Evolutionary conservation across 805 yeast genomes (phyloP).

Genomic region (Suhomyces canberraensis): DNA sequence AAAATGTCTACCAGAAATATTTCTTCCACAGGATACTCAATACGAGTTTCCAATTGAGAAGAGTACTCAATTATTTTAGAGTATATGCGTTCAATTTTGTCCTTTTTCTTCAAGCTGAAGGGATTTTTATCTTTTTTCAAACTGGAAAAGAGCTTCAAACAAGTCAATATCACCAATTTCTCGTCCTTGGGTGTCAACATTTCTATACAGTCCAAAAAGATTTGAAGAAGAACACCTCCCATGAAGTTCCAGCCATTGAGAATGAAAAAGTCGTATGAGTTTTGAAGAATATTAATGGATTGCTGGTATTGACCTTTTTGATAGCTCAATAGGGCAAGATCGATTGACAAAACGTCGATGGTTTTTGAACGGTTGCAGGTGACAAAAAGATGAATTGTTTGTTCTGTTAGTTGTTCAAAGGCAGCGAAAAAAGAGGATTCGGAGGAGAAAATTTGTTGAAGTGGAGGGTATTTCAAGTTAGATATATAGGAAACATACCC

Average conservation of each 20-base stretch:
- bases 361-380: slow-evolving; percentile 56
- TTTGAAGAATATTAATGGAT: slow-evolving; percentile 61
- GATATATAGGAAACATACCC: not conserved
- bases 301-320: slow-evolving; percentile 53
- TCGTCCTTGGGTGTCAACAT: slow-evolving; percentile 25
- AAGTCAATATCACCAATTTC: slow-evolving; percentile 33
- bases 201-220: slow-evolving; percentile 68
- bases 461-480: slow-evolving; percentile 11
- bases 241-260: slow-evolving; percentile 72
- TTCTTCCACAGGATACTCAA: slow-evolving; percentile 29
- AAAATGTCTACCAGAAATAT: slow-evolving; percentile 34
- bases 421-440: slow-evolving; percentile 19
- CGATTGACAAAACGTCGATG: slow-evolving; percentile 72
- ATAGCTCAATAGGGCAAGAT: slow-evolving; percentile 69
- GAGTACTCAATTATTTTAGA: slow-evolving; percentile 18
- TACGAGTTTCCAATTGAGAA: slow-evolving; percentile 13
- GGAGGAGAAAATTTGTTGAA: slow-evolving; percentile 11
- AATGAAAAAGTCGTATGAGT: slow-evolving; percentile 66
- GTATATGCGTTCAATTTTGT: slow-evolving; percentile 15
- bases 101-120: slow-evolving; percentile 13
- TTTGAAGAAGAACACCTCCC: slow-evolving; percentile 61
- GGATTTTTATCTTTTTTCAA: slow-evolving; percentile 15
- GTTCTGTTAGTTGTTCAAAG: slow-evolving; percentile 54
- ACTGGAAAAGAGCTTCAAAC: slow-evolving; percentile 38
- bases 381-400: slow-evolving; percentile 51